Base-by-base conservation (phyloP, 495 filamentous ascomycete species). In the Penicillium alfredii region DNA sequence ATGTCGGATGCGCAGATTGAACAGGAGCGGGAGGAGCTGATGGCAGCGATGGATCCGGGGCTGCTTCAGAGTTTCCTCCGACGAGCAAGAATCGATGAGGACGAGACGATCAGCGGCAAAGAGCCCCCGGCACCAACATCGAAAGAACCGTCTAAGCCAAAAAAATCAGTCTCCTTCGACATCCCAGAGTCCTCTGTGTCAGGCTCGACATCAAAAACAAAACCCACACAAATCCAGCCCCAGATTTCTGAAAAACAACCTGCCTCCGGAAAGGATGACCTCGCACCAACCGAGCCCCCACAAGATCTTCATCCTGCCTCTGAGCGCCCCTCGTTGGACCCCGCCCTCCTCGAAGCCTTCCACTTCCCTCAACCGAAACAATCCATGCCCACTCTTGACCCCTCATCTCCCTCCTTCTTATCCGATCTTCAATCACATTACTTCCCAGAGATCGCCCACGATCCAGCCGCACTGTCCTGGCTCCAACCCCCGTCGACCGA, bases 381-480 rank as follows among this genome's bases (percentile, higher is more conserved):
- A 23, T 51, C 48, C 21, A 69, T 61, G 33, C 82, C 82, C 16
- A 78, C 82, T 22, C 82, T 95, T 35, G 88, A 98, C 60, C 92
- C 88, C 0, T 67, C 71, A 13, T 82, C 84, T 32, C 80, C 86
- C 0, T 73, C 82, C 46, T 97, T 98, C 68, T 81, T 95, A 32
- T 58, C 71, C 14, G 78, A 83, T 40, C 77, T 98, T 7, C 88
- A 95, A 69, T 58, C 74, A 1, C 94, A 90, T 60, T 98, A 92
- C 73, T 98, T 94, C 70, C 90, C 92, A 12, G 68, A 76, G 39
- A 81, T 94, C 3, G 74, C 90, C 9, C 71, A 84, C 30, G 86
- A 96, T 61, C 88, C 90, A 0, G 78, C 82, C 16, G 79, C 82
- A 8, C 73, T 98, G 3, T 83, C 86, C 12, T 98, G 92, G 92